These are phyloP conservation scores for Darksidea phi DNA, from an alignment of 495 filamentous ascomycete genomes.

Conservation along the genomic window DNA sequence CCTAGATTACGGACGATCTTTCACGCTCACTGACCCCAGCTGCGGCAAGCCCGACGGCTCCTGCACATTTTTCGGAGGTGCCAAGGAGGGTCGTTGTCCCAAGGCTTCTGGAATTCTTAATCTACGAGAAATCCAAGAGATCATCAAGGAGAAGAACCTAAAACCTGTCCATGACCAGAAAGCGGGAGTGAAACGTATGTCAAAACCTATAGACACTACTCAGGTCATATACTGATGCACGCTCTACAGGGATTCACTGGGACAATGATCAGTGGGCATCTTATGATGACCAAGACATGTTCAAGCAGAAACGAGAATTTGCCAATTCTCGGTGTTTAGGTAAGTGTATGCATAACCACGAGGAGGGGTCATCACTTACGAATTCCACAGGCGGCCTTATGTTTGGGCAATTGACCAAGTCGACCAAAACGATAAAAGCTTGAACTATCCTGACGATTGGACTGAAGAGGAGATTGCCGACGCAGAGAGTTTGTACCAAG, in stretches of 20 bases:
- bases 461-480: background rate
- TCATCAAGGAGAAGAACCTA: background rate
- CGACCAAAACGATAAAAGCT: background rate
- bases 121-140: background rate
- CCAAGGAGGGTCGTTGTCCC: background rate
- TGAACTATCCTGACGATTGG: background rate
- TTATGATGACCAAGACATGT: constrained; percentile 9
- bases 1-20: background rate
- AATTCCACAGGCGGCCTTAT: no score
- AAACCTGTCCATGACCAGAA: background rate
- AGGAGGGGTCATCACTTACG: no score
- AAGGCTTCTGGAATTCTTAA: background rate
- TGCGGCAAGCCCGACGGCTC: background rate
- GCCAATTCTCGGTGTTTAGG: background rate
- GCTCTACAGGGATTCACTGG: no score
- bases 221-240: no score
- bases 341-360: background rate
- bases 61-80: background rate
- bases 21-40: background rate
- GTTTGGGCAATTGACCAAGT: constrained; percentile 12
- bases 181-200: constrained; percentile 8
- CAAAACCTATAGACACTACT: no score
- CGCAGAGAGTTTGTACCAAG: background rate
- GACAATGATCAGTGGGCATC: constrained; percentile 3
- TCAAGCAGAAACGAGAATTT: background rate